Evolutionary conservation across 1,284 basidiomycete genomes (phyloP).

Genomic region (Trametes sp.): DNA sequence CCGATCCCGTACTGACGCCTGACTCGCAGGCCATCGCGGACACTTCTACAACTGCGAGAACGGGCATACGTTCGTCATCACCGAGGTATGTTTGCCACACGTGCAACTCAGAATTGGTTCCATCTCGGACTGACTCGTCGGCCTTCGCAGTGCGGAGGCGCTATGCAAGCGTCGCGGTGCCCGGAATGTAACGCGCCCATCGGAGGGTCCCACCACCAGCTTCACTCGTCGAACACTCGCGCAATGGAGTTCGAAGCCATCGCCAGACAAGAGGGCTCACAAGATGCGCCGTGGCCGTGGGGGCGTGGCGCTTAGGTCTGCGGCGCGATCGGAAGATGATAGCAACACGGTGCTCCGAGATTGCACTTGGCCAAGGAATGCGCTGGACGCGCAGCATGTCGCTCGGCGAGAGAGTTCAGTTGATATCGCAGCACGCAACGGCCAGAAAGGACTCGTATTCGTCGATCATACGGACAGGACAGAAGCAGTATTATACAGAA

Average conservation of each 20-base stretch:
- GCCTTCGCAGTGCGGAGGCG: slow-evolving; percentile 59
- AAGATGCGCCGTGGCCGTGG: slow-evolving; percentile 11
- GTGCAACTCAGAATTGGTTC: no score
- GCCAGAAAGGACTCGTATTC: no score
- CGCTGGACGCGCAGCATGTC: no score
- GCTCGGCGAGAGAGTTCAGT: no score
- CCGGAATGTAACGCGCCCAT: slow-evolving; percentile 62
- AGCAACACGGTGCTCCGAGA: no score
- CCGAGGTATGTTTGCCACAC: slow-evolving; percentile 30
- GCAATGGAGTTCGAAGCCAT: slow-evolving; percentile 53
- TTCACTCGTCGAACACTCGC: slow-evolving; percentile 52
- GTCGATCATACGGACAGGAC: no score
- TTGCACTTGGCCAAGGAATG: no score
- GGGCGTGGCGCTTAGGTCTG: neutral
- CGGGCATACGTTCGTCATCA: slow-evolving; percentile 41
- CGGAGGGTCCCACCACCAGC: slow-evolving; percentile 54
- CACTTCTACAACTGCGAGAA: slow-evolving; percentile 48
- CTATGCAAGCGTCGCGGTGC: slow-evolving; percentile 53
- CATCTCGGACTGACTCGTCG: neutral
- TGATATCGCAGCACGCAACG: no score
- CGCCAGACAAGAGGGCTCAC: slow-evolving; percentile 20
- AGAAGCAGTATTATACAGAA: no score
- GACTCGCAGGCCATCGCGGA: slow-evolving; percentile 49
- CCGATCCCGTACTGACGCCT: neutral
- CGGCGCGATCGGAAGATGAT: neutral